Conservation (phyloP, 208 protist species). For the Strigomonas galati region DNA sequence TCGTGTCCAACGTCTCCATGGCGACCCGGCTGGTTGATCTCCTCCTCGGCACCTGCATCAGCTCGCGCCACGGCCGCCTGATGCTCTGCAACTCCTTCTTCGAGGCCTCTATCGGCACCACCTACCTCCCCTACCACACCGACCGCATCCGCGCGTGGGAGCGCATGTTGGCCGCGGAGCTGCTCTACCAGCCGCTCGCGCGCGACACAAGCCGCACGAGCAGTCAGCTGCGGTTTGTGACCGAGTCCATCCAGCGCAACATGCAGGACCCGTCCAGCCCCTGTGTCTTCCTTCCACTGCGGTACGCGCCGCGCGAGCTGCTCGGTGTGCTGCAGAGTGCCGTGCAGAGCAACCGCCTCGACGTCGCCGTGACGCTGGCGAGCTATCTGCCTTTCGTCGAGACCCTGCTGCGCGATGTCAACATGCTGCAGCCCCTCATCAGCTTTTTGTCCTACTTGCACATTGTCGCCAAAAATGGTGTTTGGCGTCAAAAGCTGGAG, state of each 20-base stretch:
- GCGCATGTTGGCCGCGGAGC: slow-evolving; percentile 54
- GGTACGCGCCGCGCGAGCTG: slow-evolving; percentile 57
- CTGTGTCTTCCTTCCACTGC: slow-evolving; percentile 40
- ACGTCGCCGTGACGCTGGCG: slow-evolving; percentile 39
- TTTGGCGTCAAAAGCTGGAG: slow-evolving; percentile 23
- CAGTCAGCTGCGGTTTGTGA: slow-evolving; percentile 28
- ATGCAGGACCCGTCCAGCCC: slow-evolving; percentile 14
- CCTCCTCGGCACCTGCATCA: slow-evolving; percentile 63
- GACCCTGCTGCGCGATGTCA: slow-evolving; percentile 29
- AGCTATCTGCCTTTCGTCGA: slow-evolving; percentile 78
- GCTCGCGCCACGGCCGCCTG: slow-evolving; percentile 33
- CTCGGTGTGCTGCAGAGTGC: slow-evolving; percentile 63
- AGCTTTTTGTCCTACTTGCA: slow-evolving; percentile 37
- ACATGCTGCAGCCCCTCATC: slow-evolving; percentile 46
- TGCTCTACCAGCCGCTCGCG: slow-evolving; percentile 50
- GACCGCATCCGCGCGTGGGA: slow-evolving; percentile 46
- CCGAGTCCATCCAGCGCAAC: slow-evolving; percentile 44
- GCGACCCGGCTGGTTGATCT: slow-evolving; percentile 72
- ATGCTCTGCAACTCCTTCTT: slow-evolving; percentile 49
- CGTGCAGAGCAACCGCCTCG: slow-evolving; percentile 44
- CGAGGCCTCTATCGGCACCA: slow-evolving; percentile 39
- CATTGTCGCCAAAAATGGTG: slow-evolving; percentile 17
- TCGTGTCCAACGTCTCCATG: slow-evolving; percentile 66
- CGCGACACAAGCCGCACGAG: slow-evolving; percentile 14
- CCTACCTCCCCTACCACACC: slow-evolving; percentile 40